These are phyloP conservation scores for Metarhizium album DNA, from an alignment of 2,329 filamentous ascomycete species.

Conservation along the genomic window DNA sequence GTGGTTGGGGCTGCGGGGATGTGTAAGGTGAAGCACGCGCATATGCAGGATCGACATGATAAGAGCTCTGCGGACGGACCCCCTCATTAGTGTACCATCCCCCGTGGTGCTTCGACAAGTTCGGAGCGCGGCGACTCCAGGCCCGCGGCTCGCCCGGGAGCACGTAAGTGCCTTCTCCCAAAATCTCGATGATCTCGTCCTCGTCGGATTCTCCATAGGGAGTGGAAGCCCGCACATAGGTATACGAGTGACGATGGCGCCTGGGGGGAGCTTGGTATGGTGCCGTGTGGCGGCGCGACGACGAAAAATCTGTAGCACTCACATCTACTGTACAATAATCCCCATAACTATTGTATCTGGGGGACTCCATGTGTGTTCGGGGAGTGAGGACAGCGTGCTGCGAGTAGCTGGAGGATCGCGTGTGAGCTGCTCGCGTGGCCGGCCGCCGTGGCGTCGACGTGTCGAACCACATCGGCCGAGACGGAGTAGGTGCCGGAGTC, in stretches of 20 bases:
- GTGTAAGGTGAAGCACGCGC: conserved; percentile 27
- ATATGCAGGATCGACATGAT: conserved; percentile 26
- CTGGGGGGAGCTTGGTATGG: conserved; percentile 23
- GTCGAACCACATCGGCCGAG: conserved; percentile 40
- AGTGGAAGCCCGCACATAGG: conserved; percentile 48
- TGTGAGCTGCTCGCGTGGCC: conserved; percentile 37
- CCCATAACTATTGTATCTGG: conserved; percentile 51
- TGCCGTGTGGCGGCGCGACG: conserved; percentile 29
- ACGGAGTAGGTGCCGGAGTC: conserved; percentile 45
- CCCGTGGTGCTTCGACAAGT: conserved; percentile 35
- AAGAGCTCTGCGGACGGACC: conserved; percentile 41
- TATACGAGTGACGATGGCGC: conserved; percentile 46
- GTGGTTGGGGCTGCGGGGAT: conserved; percentile 29
- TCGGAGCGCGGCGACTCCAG: conserved; percentile 19
- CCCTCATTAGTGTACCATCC: conserved; percentile 49
- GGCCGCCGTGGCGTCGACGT: conserved; percentile 39
- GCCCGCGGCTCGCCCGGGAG: conserved; percentile 38
- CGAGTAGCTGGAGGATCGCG: conserved; percentile 27
- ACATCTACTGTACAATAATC: conserved; percentile 56
- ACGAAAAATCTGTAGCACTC: conserved; percentile 45
- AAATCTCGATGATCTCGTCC: conserved; percentile 47
- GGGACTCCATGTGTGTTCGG: conserved; percentile 42
- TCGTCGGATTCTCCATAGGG: conserved; percentile 54
- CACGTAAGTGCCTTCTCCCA: conserved; percentile 39
- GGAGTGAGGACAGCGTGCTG: conserved; percentile 27